Base-by-base conservation (phyloP, 768 basidiomycete genomes). In the Mycena chlorophos region DNA sequence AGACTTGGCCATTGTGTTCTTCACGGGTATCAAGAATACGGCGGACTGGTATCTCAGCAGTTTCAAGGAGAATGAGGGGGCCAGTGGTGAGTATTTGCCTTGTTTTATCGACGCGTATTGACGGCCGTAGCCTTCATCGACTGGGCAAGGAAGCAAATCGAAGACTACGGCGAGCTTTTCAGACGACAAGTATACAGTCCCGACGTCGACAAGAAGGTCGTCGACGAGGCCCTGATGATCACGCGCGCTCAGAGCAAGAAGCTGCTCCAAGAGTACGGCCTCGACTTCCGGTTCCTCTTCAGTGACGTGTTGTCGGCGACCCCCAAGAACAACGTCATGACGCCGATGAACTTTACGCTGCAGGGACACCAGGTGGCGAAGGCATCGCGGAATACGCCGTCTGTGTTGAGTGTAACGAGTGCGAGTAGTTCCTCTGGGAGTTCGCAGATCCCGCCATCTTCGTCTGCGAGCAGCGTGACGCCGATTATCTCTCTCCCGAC, bases 11-110 rank as follows among this genome's bases (percentile, higher is more conserved):
- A 78, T 94, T 38, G 91, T 98, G 0, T 84, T 88, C 55, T 98
- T 98, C 65, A 97, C 94, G 0, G 87, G 91, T 1, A 89, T 99
- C 68, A 95, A 97, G 68, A 93, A 98, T 66, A 97, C 95, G 1
- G 92, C 92, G 14, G 96, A 99, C 72, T 99, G 97, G 97, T 99
- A 92, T 71, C 76, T 98, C 62, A 87, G 89, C 1, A 94, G 93
- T 54, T 99, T 97, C 73, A 91, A 88, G 70, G 97, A 98, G 71
- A 94, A 97, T 67, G 87, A 94, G 61, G 91, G 91, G 58, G 89
- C 96, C 0, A 95, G 93, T 55, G 83, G 96, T 96, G 63, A 60
- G 91, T 78, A 0, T 46, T 51, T 50, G 22, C 28, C 40, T 45
- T 23, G 27, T 23, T 38, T 23, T 23, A 23, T 31, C 49, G 28